These are phyloP conservation scores for Dactylorhiza incarnata DNA, from an alignment of 106 monocot species.

Conservation along the genomic window DNA sequence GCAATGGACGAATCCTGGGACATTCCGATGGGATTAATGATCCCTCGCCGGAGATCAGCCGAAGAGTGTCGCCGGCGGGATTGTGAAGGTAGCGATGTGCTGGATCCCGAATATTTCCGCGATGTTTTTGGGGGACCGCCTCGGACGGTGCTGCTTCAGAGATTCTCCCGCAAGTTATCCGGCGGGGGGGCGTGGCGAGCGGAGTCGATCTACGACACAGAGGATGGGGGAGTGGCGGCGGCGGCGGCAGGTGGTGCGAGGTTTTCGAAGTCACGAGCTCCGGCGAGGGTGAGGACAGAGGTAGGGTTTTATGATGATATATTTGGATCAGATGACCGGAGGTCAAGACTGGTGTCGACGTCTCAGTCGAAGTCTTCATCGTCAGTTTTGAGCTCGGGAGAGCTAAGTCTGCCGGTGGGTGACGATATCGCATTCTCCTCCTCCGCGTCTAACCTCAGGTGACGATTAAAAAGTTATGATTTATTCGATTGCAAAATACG, in stretches of 20 bases:
- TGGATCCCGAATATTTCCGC: conserved; percentile 45
- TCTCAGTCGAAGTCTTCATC: conserved; percentile 19
- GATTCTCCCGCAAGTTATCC: conserved; percentile 23
- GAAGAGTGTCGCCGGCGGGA: background rate
- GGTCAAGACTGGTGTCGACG: conserved; percentile 26
- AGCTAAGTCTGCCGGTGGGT: background rate
- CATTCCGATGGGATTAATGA: conserved; percentile 15
- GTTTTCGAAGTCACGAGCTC: conserved; percentile 13
- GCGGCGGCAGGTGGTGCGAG: conserved; percentile 7
- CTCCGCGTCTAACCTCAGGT: conserved; percentile 63
- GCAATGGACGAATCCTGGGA: conserved; percentile 46
- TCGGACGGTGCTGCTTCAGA: conserved; percentile 38
- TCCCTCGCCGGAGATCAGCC: conserved; percentile 13
- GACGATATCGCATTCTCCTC: conserved; percentile 35
- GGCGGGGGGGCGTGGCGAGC: background rate
- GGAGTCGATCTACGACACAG: conserved; percentile 15
- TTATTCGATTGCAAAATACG: background rate
- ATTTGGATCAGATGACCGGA: conserved; percentile 27
- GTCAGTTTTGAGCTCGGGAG: conserved; percentile 16
- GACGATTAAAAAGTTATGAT: background rate
- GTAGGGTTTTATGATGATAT: conserved; percentile 64
- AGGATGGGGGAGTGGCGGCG: background rate
- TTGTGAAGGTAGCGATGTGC: background rate
- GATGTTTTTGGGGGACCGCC: conserved; percentile 80
- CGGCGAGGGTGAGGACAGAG: conserved; percentile 16